A percentile compares a stretch with the other conserved stretches of the same genome.
Evolutionary conservation across 331 rosid species (phyloP).

Genomic region (Dryas integrifolia): DNA sequence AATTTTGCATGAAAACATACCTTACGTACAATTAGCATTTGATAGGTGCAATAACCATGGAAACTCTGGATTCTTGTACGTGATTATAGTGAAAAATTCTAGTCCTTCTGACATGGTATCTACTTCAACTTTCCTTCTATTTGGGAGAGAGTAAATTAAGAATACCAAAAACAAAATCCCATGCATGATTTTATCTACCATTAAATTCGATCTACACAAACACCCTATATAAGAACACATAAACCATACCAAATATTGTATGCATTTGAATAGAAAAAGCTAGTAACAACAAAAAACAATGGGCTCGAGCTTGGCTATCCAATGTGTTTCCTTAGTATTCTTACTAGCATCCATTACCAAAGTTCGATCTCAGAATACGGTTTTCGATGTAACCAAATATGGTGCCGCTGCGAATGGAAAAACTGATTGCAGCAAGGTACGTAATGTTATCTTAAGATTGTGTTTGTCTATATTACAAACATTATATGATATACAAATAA

Average conservation of each 20-base stretch:
- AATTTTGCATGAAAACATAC: too few relatives aligned
- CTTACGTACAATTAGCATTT: too few relatives aligned
- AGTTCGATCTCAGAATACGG: background rate
- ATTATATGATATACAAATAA: background rate
- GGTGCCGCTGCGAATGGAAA: conserved; percentile 30
- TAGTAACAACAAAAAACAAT: background rate
- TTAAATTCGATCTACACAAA: background rate
- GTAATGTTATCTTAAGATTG: background rate
- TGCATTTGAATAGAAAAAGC: background rate
- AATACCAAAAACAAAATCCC: background rate
- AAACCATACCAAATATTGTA: background rate
- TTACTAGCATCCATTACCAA: conserved; percentile 17
- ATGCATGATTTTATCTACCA: background rate
- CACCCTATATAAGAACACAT: conserved; percentile 13
- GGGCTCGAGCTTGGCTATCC: background rate
- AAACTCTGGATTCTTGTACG: too few relatives aligned
- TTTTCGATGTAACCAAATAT: conserved; percentile 20
- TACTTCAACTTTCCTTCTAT: too few relatives aligned
- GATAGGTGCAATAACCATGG: too few relatives aligned
- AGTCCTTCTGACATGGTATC: too few relatives aligned
- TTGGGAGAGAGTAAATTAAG: too few relatives aligned
- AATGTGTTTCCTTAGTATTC: background rate
- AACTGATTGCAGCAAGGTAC: conserved; percentile 30
- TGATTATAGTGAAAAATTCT: too few relatives aligned
- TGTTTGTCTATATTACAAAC: too few relatives aligned